Evolutionary conservation across 352 stramenopile species (phyloP).

Genomic region (Phytopythium boreale): DNA sequence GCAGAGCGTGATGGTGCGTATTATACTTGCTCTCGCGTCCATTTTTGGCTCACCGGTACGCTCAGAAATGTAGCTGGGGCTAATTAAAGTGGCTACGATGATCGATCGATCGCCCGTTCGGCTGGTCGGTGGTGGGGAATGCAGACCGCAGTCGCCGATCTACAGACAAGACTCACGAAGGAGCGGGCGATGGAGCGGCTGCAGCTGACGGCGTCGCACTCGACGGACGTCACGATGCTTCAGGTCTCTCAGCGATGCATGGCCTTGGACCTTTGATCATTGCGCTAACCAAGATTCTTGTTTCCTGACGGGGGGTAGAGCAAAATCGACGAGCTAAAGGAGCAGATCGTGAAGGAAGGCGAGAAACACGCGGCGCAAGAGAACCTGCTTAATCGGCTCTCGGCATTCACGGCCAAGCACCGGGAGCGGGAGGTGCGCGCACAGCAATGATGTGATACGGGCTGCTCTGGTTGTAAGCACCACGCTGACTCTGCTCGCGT

Average conservation of each 20-base stretch:
- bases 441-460: neutral
- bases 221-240: constrained; percentile 41
- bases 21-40: neutral
- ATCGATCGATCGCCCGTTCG: neutral
- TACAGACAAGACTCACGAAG: constrained; percentile 20
- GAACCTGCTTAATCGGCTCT: constrained; percentile 30
- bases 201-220: constrained; percentile 44
- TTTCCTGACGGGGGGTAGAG: too few species aligned
- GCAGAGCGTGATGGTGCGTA: constrained; percentile 25
- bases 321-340: constrained; percentile 42
- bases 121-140: neutral
- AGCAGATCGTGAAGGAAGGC: constrained; percentile 10
- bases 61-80: neutral
- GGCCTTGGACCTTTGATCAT: neutral
- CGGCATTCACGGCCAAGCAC: constrained; percentile 20
- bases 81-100: neutral
- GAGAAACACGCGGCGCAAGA: constrained; percentile 8
- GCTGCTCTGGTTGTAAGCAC: neutral
- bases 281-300: neutral
- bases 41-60: constrained; percentile 1
- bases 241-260: constrained; percentile 14
- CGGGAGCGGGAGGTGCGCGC: constrained; percentile 18
- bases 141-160: constrained; percentile 23
- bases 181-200: constrained; percentile 33
- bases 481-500: neutral